phyloP scores from a whole-genome alignment of 2,329 filamentous ascomycete species.

The Diaporthe capsici region DNA sequence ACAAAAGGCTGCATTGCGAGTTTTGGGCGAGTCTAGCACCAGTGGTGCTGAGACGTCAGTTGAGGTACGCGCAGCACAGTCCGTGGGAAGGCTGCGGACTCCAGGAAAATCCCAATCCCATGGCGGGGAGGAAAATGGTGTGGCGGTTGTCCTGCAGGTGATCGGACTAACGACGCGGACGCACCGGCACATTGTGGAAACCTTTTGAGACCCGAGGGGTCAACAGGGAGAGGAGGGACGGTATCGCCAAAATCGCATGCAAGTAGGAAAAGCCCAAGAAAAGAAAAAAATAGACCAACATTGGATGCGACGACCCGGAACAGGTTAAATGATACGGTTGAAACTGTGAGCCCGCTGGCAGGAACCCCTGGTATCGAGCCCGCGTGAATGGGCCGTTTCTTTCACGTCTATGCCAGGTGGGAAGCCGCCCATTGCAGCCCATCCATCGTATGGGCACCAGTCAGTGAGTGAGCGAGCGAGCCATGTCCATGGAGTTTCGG shows the following conservation, averaged over 20 bases:
- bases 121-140: conserved; percentile 1
- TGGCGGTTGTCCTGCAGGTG: conserved; percentile 6
- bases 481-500: neutral
- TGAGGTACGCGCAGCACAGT: conserved; percentile 9
- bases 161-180: conserved; percentile 11
- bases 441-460: too few species aligned
- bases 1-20: conserved; percentile 14
- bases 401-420: neutral
- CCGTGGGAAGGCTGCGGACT: neutral
- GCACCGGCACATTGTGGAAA: conserved; percentile 21
- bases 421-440: neutral
- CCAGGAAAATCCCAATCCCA: neutral
- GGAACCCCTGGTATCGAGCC: neutral
- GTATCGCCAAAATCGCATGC: conserved; percentile 33
- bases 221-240: conserved; percentile 15
- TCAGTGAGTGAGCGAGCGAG: conserved; percentile 9
- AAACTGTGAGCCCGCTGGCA: conserved; percentile 21
- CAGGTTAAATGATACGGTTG: conserved; percentile 18
- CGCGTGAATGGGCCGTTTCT: neutral
- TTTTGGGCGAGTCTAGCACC: conserved; percentile 16
- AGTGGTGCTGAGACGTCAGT: neutral
- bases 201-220: conserved; percentile 18
- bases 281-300: conserved; percentile 29
- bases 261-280: conserved; percentile 31
- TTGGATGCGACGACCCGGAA: conserved; percentile 29